Conservation (phyloP, 345 rosid species). For the Hibiscus tridactylites region DNA sequence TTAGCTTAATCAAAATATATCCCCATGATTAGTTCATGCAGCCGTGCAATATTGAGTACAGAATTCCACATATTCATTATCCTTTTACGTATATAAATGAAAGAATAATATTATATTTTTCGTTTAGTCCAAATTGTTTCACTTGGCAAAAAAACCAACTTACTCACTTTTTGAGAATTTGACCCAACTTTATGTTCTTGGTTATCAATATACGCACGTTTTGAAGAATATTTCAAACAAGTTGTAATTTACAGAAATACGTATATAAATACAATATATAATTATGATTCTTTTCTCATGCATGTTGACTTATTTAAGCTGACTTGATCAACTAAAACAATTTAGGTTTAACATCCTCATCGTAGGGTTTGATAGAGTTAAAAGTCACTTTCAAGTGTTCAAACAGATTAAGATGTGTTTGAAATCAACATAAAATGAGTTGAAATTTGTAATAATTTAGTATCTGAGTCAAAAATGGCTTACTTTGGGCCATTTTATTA, state of each 20-base stretch:
- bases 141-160: not conserved
- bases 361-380: not conserved
- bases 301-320: not conserved
- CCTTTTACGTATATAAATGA: not conserved
- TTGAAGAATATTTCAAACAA: not conserved
- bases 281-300: constrained; percentile 2
- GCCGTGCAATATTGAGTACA: constrained; percentile 1
- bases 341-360: not conserved
- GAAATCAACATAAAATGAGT: not conserved
- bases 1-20: not conserved
- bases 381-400: not conserved
- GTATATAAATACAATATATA: no score
- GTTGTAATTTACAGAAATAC: not conserved
- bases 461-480: not conserved
- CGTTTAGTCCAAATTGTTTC: not conserved
- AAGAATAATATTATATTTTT: not conserved
- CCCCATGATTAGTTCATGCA: not conserved
- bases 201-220: not conserved
- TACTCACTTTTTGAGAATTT: not conserved
- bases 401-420: not conserved
- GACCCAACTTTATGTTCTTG: not conserved
- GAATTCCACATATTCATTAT: not conserved
- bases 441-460: not conserved
- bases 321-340: not conserved
- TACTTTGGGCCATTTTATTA: not conserved